Evolutionary conservation across 768 basidiomycete genomes (phyloP).

Genomic region (Rhodocollybia butyracea): DNA sequence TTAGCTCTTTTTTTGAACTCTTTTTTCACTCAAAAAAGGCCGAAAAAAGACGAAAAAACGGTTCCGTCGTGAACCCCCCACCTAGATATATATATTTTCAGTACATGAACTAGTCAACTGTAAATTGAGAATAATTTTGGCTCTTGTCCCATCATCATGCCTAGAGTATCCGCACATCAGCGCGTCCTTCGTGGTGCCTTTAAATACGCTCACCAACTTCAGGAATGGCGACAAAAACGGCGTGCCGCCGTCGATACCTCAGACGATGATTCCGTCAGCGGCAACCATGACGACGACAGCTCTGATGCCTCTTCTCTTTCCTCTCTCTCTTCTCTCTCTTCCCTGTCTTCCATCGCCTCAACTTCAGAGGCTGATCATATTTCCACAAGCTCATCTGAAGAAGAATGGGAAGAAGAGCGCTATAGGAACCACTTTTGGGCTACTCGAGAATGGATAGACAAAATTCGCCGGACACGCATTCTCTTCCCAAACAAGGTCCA

Average conservation of each 20-base stretch:
- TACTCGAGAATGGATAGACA: background rate
- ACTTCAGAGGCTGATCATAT: background rate
- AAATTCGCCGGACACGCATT: background rate
- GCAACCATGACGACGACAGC: background rate
- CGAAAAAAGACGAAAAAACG: no score
- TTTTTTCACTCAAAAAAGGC: no score
- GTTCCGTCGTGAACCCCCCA: no score
- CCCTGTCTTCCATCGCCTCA: background rate
- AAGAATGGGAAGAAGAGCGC: background rate
- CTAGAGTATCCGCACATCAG: background rate
- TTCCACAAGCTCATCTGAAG: background rate
- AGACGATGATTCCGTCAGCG: background rate
- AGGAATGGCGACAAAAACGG: background rate
- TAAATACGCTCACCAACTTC: background rate
- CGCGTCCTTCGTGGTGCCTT: background rate
- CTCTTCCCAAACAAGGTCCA: background rate
- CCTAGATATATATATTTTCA: no score
- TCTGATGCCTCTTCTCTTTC: background rate
- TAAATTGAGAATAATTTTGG: no score
- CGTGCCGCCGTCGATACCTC: background rate
- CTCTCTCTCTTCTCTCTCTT: background rate
- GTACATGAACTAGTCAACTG: no score
- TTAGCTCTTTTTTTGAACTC: no score
- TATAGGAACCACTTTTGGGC: background rate
- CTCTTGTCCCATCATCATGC: no score